Evolutionary conservation across 106 monocot species (phyloP), one percentile per base, ranked within the genome.

Genomic region (Phalaenopsis aphrodite): DNA sequence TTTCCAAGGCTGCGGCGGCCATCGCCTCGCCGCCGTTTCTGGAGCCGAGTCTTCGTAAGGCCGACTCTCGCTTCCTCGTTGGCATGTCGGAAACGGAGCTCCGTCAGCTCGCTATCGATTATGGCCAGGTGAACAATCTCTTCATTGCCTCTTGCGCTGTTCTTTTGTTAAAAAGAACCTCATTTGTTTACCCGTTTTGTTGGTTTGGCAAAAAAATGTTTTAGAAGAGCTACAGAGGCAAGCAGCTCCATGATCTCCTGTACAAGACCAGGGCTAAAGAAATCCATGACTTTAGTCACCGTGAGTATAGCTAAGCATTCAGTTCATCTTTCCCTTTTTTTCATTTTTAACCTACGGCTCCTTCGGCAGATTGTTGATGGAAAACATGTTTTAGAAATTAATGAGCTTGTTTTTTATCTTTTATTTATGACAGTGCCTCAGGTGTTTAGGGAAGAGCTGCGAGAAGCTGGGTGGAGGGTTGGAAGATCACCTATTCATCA

Each of bases 161-260:
- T 72, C 15, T 71, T 36, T 71, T n/a, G 42, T 5, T 57, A 24
- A 15, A 55, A 37, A 42, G 3, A 23, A 8, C 4, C 37, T 39
- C 38, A 12, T 14, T 14, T 69, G 15, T 73, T 64, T 64, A 30
- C 30, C 30, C 5, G 24, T 86, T 65, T 67, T 79, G 58, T 24
- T 67, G 1, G 5, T 12, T 69, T 78, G 49, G 6, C 30, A 17
- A 76, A 67, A 16, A 77, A 76, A 67, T 71, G 46, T 68, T 49
- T 47, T 87, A 98, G 97, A 89, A 94, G 94, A 94, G 90, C 42
- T 98, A 98, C 48, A 80, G 94, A 82, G 97, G 97, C 38, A 94
- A 89, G 82, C 97, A 98, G 78, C 86, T 98, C 19, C 97, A 98
- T 75, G 81, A 92, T 74, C 92, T 94, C 11, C 79, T 98, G 48